Conservation (phyloP, 768 basidiomycete species). For the Russula ochroleuca region DNA sequence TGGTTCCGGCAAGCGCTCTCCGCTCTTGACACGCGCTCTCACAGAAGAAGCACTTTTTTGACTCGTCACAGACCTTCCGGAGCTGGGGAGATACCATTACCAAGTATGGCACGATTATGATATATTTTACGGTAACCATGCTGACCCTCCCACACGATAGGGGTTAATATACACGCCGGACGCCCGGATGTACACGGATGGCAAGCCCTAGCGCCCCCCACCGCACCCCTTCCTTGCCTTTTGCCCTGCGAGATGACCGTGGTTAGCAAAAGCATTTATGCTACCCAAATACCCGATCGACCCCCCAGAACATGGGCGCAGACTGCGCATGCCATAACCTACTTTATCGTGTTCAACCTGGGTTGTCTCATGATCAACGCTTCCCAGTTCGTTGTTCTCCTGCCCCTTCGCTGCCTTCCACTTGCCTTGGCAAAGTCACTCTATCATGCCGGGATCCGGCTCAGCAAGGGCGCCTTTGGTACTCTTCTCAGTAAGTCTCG, state of each 20-base stretch:
- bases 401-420: conserved; percentile 65
- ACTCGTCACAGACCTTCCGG: neutral
- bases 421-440: conserved; percentile 48
- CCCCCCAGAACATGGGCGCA: conserved; percentile 52
- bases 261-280: conserved; percentile 29
- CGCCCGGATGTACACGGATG: neutral
- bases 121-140: neutral
- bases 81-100: neutral
- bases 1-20: neutral
- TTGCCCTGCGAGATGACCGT: neutral
- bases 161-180: neutral
- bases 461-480: conserved; percentile 81
- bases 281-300: conserved; percentile 51
- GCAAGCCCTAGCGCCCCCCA: neutral
- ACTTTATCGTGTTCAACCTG: conserved; percentile 53
- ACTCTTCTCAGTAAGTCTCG: conserved; percentile 57
- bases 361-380: conserved; percentile 67
- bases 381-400: conserved; percentile 66
- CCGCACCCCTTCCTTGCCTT: neutral
- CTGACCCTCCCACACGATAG: neutral
- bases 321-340: conserved; percentile 47
- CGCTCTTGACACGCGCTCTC: neutral
- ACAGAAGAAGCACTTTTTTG: neutral
- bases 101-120: neutral
- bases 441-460: conserved; percentile 68